These are phyloP conservation scores for Metarhizium sp. DNA, from an alignment of 2,329 filamentous ascomycete species.

Conservation along the genomic window DNA sequence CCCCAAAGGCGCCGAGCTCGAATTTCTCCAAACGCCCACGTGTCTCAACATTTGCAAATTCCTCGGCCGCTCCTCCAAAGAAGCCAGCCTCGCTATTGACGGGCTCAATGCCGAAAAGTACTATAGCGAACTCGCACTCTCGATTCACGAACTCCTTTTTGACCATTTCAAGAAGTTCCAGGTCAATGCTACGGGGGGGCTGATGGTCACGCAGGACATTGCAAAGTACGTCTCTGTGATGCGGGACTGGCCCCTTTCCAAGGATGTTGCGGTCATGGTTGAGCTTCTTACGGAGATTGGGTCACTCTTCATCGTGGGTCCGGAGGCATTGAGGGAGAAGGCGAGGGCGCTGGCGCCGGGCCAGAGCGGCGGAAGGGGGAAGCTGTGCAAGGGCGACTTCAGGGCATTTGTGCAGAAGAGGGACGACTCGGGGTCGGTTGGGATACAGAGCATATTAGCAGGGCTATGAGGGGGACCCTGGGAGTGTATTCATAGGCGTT, in stretches of 20 bases:
- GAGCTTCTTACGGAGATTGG: slow-evolving; percentile 90
- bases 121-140: slow-evolving; percentile 72
- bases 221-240: slow-evolving; percentile 85
- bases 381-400: slow-evolving; percentile 59
- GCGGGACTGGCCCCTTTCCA: slow-evolving; percentile 68
- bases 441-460: slow-evolving; percentile 74
- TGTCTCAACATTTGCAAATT: slow-evolving; percentile 77
- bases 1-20: slow-evolving; percentile 71
- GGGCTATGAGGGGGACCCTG: slow-evolving; percentile 33
- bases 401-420: slow-evolving; percentile 76
- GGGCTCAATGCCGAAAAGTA: slow-evolving; percentile 78
- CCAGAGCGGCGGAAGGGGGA: slow-evolving; percentile 36
- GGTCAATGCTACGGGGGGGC: slow-evolving; percentile 83
- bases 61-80: slow-evolving; percentile 55
- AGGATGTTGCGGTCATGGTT: slow-evolving; percentile 58
- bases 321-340: slow-evolving; percentile 65
- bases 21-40: slow-evolving; percentile 76
- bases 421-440: slow-evolving; percentile 73
- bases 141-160: slow-evolving; percentile 68
- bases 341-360: slow-evolving; percentile 46
- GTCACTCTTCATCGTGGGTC: slow-evolving; percentile 88
- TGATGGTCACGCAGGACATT: slow-evolving; percentile 95
- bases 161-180: slow-evolving; percentile 93
- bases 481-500: too few species aligned
- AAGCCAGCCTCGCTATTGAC: slow-evolving; percentile 61